Conservation (phyloP, 495 filamentous ascomycete species). For the Neurospora sp. region DNA sequence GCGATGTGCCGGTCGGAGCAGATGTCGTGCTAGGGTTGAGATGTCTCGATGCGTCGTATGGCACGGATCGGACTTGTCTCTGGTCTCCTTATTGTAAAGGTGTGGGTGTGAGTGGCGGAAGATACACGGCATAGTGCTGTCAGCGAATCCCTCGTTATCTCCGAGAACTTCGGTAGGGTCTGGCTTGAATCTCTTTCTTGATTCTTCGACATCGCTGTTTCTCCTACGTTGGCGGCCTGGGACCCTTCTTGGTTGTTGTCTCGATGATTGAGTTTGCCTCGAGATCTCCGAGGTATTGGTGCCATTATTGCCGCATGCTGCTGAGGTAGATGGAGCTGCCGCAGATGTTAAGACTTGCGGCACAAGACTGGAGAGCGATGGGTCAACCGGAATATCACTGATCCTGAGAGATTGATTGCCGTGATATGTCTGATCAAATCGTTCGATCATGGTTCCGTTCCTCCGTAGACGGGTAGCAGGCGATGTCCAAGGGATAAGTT, state of each 20-base stretch:
- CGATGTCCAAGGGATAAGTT: constrained; percentile 22
- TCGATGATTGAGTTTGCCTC: background rate
- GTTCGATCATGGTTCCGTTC: constrained; percentile 17
- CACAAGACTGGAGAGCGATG: constrained; percentile 7
- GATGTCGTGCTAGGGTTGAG: constrained; percentile 25
- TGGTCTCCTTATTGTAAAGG: constrained; percentile 20
- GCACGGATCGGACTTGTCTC: constrained; percentile 23
- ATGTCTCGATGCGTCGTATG: constrained; percentile 26
- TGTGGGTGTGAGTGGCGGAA: constrained; percentile 21
- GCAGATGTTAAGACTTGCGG: background rate
- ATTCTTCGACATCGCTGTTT: background rate
- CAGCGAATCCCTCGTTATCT: constrained; percentile 15
- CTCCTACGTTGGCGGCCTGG: background rate
- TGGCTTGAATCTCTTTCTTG: background rate
- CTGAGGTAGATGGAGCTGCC: background rate
- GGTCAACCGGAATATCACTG: constrained; percentile 7
- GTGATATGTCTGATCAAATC: constrained; percentile 20
- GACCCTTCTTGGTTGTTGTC: background rate
- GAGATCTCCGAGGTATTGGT: background rate
- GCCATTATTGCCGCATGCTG: background rate
- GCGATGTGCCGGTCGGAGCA: constrained; percentile 21
- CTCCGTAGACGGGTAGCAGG: constrained; percentile 20
- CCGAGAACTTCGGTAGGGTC: background rate
- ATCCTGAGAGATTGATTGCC: background rate
- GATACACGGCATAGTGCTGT: constrained; percentile 23